Evolutionary conservation across 257 asterid genomes (phyloP).

Genomic region (Jacaranda mimosifolia): DNA sequence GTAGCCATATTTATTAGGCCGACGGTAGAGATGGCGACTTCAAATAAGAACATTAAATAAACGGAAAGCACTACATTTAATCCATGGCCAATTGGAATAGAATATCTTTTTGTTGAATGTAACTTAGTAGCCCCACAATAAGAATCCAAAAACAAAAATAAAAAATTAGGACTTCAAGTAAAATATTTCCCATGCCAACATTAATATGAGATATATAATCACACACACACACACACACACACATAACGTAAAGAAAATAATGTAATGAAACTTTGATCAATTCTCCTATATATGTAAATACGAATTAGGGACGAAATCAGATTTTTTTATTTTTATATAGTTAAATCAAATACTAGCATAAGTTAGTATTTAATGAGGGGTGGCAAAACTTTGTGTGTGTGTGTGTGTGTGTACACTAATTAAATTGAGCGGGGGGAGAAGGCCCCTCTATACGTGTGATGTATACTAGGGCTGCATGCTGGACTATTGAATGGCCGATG

Average conservation of each 20-base stretch:
- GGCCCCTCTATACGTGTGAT: neutral
- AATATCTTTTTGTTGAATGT: slow-evolving; percentile 21
- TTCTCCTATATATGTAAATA: neutral
- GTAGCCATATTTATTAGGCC: slow-evolving; percentile 51
- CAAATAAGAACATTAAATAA: slow-evolving; percentile 49
- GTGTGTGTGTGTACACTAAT: no score
- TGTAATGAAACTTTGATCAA: neutral
- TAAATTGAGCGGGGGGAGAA: no score
- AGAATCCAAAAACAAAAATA: slow-evolving; percentile 10
- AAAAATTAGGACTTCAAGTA: slow-evolving; percentile 2
- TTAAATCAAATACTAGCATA: no score
- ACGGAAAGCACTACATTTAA: slow-evolving; percentile 44
- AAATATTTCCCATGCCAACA: slow-evolving; percentile 28
- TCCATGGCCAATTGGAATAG: slow-evolving; percentile 45
- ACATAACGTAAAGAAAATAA: no score
- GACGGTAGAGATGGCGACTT: slow-evolving; percentile 53
- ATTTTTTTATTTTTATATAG: neutral
- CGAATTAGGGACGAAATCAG: neutral
- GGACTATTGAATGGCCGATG: slow-evolving; percentile 38
- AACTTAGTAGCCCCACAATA: slow-evolving; percentile 43
- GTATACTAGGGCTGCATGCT: slow-evolving; percentile 37
- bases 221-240: neutral
- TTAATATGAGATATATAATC: slow-evolving; percentile 29
- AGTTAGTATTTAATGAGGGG: no score
- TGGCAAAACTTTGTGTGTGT: no score